Percentiles rank a stretch among this genome's conserved stretches.
phyloP scores from a whole-genome alignment of 371 early-diverging fungal species.

The Rhizopus stolonifer region DNA sequence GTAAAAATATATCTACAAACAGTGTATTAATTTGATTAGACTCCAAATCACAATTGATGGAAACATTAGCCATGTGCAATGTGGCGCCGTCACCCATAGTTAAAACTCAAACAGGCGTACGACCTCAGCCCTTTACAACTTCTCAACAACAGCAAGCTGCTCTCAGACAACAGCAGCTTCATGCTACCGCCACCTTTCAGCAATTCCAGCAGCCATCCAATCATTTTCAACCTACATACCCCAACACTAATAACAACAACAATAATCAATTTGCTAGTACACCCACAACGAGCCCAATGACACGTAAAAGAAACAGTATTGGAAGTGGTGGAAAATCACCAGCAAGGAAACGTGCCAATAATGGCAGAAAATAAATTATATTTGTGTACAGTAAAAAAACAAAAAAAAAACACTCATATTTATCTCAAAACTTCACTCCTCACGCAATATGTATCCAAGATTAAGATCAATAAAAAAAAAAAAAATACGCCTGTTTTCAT shows the following conservation, averaged over 20 bases:
- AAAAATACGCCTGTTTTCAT: too few relatives aligned
- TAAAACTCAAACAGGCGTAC: conserved; percentile 22
- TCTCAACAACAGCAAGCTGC: conserved; percentile 19
- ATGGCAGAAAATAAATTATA: conserved; percentile 2
- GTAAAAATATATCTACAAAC: neutral
- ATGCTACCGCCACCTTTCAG: conserved; percentile 6
- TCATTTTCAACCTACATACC: conserved; percentile 11
- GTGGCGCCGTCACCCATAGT: conserved; percentile 26
- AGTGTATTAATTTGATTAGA: neutral
- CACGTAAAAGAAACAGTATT: conserved; percentile 19
- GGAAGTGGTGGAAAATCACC: conserved; percentile 23
- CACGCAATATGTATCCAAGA: neutral
- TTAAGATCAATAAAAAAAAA: too few relatives aligned
- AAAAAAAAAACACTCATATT: neutral
- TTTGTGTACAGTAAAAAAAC: conserved; percentile 2
- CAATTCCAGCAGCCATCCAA: conserved; percentile 18
- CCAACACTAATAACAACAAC: conserved; percentile 21
- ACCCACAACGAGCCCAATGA: conserved; percentile 19
- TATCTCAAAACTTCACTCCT: neutral
- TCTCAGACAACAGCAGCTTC: conserved; percentile 22
- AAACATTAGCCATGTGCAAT: neutral
- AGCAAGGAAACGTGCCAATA: conserved; percentile 12
- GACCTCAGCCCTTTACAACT: conserved; percentile 7
- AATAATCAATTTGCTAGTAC: conserved; percentile 14
- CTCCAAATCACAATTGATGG: conserved; percentile 6